Evolutionary conservation across 306 rosid genomes (phyloP), one percentile per base, ranked within the genome.

Genomic region (Cicer bijugum): DNA sequence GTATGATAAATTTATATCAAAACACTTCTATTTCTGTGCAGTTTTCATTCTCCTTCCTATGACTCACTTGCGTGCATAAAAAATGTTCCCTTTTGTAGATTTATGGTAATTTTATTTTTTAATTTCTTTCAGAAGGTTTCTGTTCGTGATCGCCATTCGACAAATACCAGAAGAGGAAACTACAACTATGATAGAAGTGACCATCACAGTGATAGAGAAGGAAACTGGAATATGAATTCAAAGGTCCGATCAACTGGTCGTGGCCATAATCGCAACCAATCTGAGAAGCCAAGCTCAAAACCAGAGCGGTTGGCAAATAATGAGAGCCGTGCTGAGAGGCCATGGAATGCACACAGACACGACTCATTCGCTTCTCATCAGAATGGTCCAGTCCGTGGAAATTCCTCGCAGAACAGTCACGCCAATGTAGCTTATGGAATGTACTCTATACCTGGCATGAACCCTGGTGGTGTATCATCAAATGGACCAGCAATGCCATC

Each of bases 181-280:
- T 88, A 86, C 82, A 83, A 60, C 81, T 82, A 84, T 76, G 99
- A 91, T 33, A 89, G 97, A 83, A 84, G 77, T 14, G 97, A 95
- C 57, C 89, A 86, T 79, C 95, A 94, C 15, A 75, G 95, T 43
- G 96, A 91, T 9, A 88, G 96, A 86, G 99, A 95, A 78, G 96
- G 91, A 67, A 90, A 81, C 60, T 95, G 97, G 99, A 91, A 89
- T 81, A 71, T 72, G 40, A 87, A 76, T 81, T 73, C 96, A 33
- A 95, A 90, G 85, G 65, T 86, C 12, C 95, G 97, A 63, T 76
- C 83, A 78, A 61, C 91, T 60, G 89, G 89, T 8, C 97, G 96
- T 17, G 85, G 86, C 81, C 89, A 90, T 60, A 82, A 78, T 78
- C 94, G 91, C 37, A 74, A 75, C 85, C 97, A 89, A 69, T 79